Base-by-base conservation (phyloP, 2,329 filamentous ascomycete species). In the Onygenales sp. region DNA sequence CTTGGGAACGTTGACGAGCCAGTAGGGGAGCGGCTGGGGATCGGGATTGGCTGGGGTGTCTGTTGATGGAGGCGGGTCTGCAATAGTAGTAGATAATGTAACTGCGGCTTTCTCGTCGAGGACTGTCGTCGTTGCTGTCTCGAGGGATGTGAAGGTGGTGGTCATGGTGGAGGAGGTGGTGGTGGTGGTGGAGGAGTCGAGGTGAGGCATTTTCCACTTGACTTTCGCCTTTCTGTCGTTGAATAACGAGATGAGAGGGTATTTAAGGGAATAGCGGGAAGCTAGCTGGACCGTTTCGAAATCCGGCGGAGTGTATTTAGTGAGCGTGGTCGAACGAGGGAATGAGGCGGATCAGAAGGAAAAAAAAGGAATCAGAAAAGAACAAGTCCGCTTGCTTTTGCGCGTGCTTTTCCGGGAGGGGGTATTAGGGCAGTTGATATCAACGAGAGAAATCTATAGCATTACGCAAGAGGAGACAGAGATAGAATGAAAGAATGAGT, bases 1-100 rank as follows among this genome's bases (percentile, higher is more conserved):
- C 38, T 73, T 70, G 0, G 87, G 82, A 13, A 94, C 73, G 68
- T 95, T 95, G 69, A 86, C 78, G 58, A 92, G 85, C 90, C 90
- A 95, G 74, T 86, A 95, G 0, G 86, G 84, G 27, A 78, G 58
- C 5, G 57, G 55, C 41, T 61, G 58, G 14, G 60, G 52, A 17
- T 61, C 50, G 31, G 57, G 54, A 43, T 63, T 43, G n/a, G 62
- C 60, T 50, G 62, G 58, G 2, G 63, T 61, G 43, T 59, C 54
- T 11, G 61, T 54, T n/a, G 59, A 57, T 39, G 59, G 63, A 27
- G 58, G 56, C 21, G 44, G 41, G 21, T 43, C 36, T 39, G 36
- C 9, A 7, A 39, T n/a, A 7, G 36, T 33, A 39, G 36, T 7
- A 7, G 45, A 32, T 27, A 50, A 51, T 50, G 48, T 10, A 42